Evolutionary conservation across 495 filamentous ascomycete species (phyloP), one percentile per base, ranked within the genome.

Genomic region (Penicillium coffeae): DNA sequence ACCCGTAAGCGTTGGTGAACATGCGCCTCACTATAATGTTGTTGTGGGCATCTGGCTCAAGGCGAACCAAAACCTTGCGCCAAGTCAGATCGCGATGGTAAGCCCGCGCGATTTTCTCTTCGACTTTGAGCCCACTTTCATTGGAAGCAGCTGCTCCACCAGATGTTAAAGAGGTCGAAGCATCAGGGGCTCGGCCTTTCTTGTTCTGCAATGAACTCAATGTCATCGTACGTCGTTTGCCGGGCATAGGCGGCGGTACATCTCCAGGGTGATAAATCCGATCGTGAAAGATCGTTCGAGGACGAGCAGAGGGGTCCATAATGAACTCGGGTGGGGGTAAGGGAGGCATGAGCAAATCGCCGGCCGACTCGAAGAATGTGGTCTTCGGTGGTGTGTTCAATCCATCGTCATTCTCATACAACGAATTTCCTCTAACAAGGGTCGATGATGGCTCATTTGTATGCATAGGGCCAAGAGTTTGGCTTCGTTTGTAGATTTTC

Each of bases 1-100:
- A 98, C 3, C 93, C 93, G 59, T 95, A 95, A 0, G 93, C 93
- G 63, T 98, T 98, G 47, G 90, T 86, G 55, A 98, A 97, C 81
- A 88, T 92, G 22, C 93, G 83, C 20, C 93, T 85, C 15, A 98
- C 93, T 49, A 96, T 86, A 48, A 98, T 92, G 63, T 98, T 98
- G 67, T 98, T 98, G 66, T 98, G 93, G 2, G 93, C 93, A 74
- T 98, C 93, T 1, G 93, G 93, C 62, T 98, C 93, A 8, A 98
- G 76, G 36, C 91, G 82, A 16, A 97, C 93, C 8, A 98, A 81
- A 2, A 97, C 93, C 63, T 98, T 98, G 9, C 93, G 86, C 93
- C 93, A 98, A 3, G 86, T 86, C 15, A 98, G 70, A 52, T 86
- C 87, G 6, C 81, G 78, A 62, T 98, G 93, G 65, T 97, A 98